Evolutionary conservation across 257 asterid genomes (phyloP).

Genomic region (Echium plantagineum): DNA sequence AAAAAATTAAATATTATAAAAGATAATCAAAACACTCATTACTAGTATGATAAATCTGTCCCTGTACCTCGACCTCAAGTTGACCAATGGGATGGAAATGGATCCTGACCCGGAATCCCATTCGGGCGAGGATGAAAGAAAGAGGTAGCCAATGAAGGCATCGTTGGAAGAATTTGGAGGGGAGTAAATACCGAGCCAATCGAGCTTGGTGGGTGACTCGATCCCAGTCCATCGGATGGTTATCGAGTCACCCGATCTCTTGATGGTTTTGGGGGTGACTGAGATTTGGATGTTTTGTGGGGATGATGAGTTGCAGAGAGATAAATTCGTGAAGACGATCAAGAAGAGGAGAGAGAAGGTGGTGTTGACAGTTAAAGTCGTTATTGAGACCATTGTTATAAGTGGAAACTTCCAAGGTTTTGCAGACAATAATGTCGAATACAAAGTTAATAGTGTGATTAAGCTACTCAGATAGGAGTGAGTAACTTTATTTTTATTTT

Average conservation of each 20-base stretch:
- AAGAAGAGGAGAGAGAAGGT: not conserved
- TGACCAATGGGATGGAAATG: slow-evolving; percentile 51
- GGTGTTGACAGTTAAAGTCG: not conserved
- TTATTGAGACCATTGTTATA: not conserved
- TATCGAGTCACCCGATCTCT: slow-evolving; percentile 49
- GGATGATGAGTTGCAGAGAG: not conserved
- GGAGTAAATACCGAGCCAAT: slow-evolving; percentile 78
- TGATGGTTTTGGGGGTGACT: slow-evolving; percentile 28
- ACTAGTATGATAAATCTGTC: too few relatives aligned
- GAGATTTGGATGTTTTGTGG: slow-evolving; percentile 19
- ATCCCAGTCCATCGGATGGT: slow-evolving; percentile 58
- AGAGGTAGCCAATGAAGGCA: slow-evolving; percentile 55
- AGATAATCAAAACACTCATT: too few relatives aligned
- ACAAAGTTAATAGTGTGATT: too few relatives aligned
- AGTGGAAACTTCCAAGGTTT: too few relatives aligned
- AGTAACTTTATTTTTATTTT: too few relatives aligned
- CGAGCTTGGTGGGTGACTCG: slow-evolving; percentile 40
- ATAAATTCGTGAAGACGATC: not conserved
- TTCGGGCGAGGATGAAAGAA: slow-evolving; percentile 45
- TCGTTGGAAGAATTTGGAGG: slow-evolving; percentile 44
- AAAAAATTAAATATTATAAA: too few relatives aligned
- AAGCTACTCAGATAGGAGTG: too few relatives aligned
- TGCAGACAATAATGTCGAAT: too few relatives aligned
- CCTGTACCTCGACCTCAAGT: slow-evolving; percentile 4
- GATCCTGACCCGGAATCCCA: slow-evolving; percentile 78